Evolutionary conservation across 2,329 filamentous ascomycete genomes (phyloP), one percentile per base, ranked within the genome.

Genomic region (Ascochyta clinopodiicola): DNA sequence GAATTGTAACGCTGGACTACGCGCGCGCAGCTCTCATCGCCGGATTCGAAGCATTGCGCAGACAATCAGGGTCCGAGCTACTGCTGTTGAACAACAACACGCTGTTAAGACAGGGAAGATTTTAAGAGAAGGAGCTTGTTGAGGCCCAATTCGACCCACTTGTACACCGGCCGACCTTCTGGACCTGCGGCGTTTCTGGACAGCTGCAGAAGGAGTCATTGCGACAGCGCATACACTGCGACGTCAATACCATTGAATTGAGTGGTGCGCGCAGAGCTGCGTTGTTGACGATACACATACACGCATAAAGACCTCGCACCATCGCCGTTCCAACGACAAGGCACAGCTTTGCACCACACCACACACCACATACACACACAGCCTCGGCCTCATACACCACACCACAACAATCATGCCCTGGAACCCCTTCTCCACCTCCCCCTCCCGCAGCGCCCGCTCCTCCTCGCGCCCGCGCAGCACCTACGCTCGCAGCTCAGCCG

Each of bases 351-450:
- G n/a, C n/a, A n/a, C n/a, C n/a, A n/a, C n/a, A n/a, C n/a, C n/a
- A n/a, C n/a, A 17, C 17, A 17, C 17, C 17, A 17, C 17, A 17
- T 2, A 17, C 17, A 17, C 59, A 62, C n/a, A n/a, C n/a, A 48
- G 55, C 60, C 42, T 59, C 24, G 43, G 31, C 27, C 25, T 43
- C 34, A 24, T 35, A n/a, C 44, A 17, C 22, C n/a, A 24, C 57
- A 50, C 21, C 40, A 35, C 36, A 44, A 22, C 49, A 49, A 69
- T 48, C 31, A 75, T 76, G 73, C 70, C 68, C 64, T 76, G 73
- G 73, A 75, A 75, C 64, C 64, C 65, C 42, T 63, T 64, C 53
- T 67, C 66, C 38, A 69, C 69, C 45, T 67, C 68, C 21, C 47
- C 54, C 34, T 44, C 54, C 4, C 48, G 48, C 43, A 64, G 64